phyloP scores from a whole-genome alignment of 2,329 filamentous ascomycete species.

The Paecilomyces variotii region DNA sequence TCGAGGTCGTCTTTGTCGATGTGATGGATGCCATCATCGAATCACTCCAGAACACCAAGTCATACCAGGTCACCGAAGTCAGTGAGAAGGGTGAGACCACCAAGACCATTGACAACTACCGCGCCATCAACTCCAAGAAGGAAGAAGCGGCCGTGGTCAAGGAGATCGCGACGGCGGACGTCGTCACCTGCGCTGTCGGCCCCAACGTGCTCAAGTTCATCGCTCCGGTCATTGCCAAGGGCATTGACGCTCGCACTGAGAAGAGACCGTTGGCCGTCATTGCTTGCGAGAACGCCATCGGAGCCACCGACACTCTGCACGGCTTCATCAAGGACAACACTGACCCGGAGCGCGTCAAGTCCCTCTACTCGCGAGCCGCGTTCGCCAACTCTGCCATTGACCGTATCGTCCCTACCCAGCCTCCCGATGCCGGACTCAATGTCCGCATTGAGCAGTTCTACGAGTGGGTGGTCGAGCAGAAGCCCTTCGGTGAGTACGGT shows the following conservation, averaged over 20 bases:
- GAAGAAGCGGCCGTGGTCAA: conserved; percentile 73
- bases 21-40: conserved; percentile 80
- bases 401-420: conserved; percentile 91
- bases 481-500: conserved; percentile 65
- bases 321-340: conserved; percentile 75
- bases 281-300: conserved; percentile 96
- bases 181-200: conserved; percentile 94
- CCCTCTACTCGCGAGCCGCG: conserved; percentile 65
- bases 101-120: conserved; percentile 88
- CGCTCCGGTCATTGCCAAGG: conserved; percentile 90
- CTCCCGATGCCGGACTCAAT: conserved; percentile 68
- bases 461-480: conserved; percentile 93
- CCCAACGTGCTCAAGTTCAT: conserved; percentile 96
- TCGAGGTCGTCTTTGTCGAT: conserved; percentile 93
- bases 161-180: conserved; percentile 77
- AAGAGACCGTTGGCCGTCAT: conserved; percentile 75
- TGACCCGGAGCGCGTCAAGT: conserved; percentile 55
- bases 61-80: conserved; percentile 90
- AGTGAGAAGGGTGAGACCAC: conserved; percentile 72
- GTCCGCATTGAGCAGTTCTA: conserved; percentile 98
- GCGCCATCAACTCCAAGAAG: conserved; percentile 89
- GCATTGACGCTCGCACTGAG: conserved; percentile 65
- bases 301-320: conserved; percentile 81
- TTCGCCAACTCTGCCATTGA: conserved; percentile 99
- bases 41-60: conserved; percentile 62